phyloP scores from a whole-genome alignment of 2,329 filamentous ascomycete genomes.

The Xylaria sp. region DNA sequence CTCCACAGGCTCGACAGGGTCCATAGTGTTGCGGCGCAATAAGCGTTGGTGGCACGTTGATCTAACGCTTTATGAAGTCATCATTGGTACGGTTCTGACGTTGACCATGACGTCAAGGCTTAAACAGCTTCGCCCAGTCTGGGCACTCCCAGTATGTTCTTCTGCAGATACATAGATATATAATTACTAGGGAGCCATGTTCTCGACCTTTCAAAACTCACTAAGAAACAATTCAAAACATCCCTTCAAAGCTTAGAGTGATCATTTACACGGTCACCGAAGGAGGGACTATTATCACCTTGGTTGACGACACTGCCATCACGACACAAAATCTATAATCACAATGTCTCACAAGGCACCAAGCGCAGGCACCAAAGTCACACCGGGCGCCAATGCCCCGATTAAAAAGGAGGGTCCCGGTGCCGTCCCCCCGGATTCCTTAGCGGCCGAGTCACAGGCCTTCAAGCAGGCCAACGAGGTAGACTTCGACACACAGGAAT shows the following conservation, averaged over 20 bases:
- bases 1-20: slow-evolving; percentile 24
- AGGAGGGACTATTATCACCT: not conserved
- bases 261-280: not conserved
- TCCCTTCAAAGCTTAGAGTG: not conserved
- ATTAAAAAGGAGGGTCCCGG: slow-evolving; percentile 71
- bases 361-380: slow-evolving; percentile 57
- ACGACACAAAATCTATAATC: not conserved
- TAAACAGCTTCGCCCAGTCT: slow-evolving; percentile 1
- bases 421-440: slow-evolving; percentile 72
- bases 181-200: too few relatives aligned
- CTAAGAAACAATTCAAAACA: not conserved
- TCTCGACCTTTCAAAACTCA: not conserved
- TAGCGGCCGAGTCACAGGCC: slow-evolving; percentile 75
- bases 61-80: slow-evolving; percentile 42
- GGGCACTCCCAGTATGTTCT: not conserved
- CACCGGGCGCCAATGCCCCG: slow-evolving; percentile 60
- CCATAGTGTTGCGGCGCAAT: not conserved
- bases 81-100: slow-evolving; percentile 33
- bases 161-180: slow-evolving; percentile 10
- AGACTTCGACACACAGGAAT: slow-evolving; percentile 62
- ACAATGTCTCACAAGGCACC: slow-evolving; percentile 46
- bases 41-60: not conserved
- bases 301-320: not conserved
- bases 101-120: slow-evolving; percentile 44
- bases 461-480: slow-evolving; percentile 67